These are phyloP conservation scores for Xylaria arbuscula DNA, from an alignment of 2,329 filamentous ascomycete species.

Conservation along the genomic window DNA sequence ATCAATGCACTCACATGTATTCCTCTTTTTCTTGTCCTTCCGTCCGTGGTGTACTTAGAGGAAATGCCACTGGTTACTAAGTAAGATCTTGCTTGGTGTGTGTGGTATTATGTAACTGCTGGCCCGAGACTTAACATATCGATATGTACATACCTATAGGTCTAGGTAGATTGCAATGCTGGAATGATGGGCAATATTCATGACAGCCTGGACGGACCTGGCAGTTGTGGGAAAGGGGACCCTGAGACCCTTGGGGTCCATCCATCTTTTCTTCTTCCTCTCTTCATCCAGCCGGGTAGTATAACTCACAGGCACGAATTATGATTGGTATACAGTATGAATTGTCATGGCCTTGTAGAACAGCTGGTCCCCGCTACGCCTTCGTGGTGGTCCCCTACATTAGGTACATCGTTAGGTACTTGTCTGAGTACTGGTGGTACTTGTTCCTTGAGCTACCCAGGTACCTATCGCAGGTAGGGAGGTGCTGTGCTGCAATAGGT, in stretches of 20 bases:
- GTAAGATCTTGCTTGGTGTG: too few relatives aligned
- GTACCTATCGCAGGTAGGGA: background rate
- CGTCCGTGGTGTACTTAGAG: background rate
- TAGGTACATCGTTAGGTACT: background rate
- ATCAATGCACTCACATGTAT: background rate
- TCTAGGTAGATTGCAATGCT: background rate
- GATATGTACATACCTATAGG: too few relatives aligned
- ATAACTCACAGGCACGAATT: background rate
- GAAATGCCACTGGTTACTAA: background rate
- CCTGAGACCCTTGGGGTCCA: conserved; percentile 29
- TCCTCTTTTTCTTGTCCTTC: background rate
- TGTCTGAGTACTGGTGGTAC: background rate
- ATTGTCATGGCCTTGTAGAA: background rate
- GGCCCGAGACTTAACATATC: too few relatives aligned
- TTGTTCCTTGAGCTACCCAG: background rate
- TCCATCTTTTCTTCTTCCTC: conserved; percentile 18
- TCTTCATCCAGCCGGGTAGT: background rate
- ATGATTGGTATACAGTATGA: conserved; percentile 19
- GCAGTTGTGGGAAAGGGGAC: conserved; percentile 17
- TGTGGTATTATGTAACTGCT: background rate
- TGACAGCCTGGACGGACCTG: background rate
- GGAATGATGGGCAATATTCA: background rate
- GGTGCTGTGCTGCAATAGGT: conserved; percentile 11
- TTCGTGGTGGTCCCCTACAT: background rate
- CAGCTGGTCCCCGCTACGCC: background rate